phyloP scores from a whole-genome alignment of 2,329 filamentous ascomycete genomes.

The Aspergillus clavatus region DNA sequence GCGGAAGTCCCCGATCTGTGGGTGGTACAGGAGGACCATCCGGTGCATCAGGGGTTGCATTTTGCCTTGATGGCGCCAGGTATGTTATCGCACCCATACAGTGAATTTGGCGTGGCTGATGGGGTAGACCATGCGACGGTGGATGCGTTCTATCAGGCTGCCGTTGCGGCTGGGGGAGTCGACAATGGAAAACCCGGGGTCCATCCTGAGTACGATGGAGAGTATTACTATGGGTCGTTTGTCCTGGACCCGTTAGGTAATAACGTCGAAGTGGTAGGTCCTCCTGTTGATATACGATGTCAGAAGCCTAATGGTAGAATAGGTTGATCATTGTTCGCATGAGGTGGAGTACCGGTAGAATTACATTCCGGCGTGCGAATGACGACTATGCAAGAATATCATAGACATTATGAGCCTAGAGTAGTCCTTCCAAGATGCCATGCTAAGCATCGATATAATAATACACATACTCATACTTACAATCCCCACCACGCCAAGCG shows the following conservation, averaged over 20 bases:
- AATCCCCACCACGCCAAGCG: too few species aligned
- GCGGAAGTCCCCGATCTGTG: conserved; percentile 21
- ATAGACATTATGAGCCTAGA: too few species aligned
- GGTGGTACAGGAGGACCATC: conserved; percentile 10
- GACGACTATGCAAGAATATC: too few species aligned
- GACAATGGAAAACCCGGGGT: not conserved
- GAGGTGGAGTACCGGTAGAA: not conserved
- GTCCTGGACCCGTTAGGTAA: conserved; percentile 1
- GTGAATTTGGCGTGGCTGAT: too few species aligned
- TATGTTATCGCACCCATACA: conserved; percentile 5
- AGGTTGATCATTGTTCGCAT: not conserved
- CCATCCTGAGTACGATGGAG: not conserved
- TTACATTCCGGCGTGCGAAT: too few species aligned
- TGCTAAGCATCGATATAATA: too few species aligned
- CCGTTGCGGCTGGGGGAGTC: not conserved
- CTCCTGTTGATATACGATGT: not conserved
- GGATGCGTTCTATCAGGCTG: not conserved
- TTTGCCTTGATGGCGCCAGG: conserved; percentile 15
- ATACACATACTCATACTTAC: too few species aligned
- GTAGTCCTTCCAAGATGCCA: too few species aligned
- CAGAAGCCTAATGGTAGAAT: not conserved
- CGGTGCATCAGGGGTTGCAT: conserved; percentile 6
- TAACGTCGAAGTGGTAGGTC: not conserved
- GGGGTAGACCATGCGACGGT: not conserved
- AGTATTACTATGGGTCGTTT: not conserved